Evolutionary conservation across 2,329 filamentous ascomycete species (phyloP).

Genomic region (Coleophoma crateriformis): DNA sequence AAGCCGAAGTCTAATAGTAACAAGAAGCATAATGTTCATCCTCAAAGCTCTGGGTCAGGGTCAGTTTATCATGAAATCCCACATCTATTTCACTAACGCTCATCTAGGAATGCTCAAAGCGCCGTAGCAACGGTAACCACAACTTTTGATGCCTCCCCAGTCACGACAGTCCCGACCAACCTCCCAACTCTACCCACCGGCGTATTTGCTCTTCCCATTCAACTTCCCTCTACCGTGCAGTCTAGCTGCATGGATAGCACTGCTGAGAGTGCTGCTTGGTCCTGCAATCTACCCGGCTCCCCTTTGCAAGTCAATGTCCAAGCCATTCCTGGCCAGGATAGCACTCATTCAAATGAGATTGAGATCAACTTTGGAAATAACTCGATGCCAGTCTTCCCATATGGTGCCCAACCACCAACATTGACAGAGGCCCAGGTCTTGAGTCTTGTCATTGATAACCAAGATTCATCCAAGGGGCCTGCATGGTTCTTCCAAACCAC

Average conservation of each 20-base stretch:
- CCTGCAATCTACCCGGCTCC: slow-evolving; percentile 43
- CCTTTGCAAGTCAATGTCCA: slow-evolving; percentile 15
- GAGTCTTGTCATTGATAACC: slow-evolving; percentile 49
- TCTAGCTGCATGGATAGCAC: slow-evolving; percentile 52
- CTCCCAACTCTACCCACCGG: slow-evolving; percentile 50
- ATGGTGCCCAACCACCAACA: slow-evolving; percentile 56
- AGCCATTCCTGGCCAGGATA: slow-evolving; percentile 13
- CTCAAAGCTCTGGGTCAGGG: slow-evolving; percentile 12
- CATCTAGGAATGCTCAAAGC: slow-evolving; percentile 10
- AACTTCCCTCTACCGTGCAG: slow-evolving; percentile 42
- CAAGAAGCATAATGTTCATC: slow-evolving; percentile 1
- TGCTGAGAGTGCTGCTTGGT: slow-evolving; percentile 54
- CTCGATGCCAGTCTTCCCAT: slow-evolving; percentile 38
- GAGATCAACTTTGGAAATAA: slow-evolving; percentile 32
- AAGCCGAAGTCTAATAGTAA: slow-evolving; percentile 11
- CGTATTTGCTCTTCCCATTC: slow-evolving; percentile 45
- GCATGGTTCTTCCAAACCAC: slow-evolving; percentile 57
- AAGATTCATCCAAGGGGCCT: slow-evolving; percentile 49
- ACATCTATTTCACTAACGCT: background rate
- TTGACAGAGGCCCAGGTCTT: slow-evolving; percentile 39
- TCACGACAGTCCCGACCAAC: slow-evolving; percentile 43
- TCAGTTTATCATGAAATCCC: no score
- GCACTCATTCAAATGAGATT: slow-evolving; percentile 22
- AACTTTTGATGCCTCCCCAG: slow-evolving; percentile 43
- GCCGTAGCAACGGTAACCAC: slow-evolving; percentile 25